phyloP scores from a whole-genome alignment of 1,284 basidiomycete species.

The Cryptococcus neoformans region DNA sequence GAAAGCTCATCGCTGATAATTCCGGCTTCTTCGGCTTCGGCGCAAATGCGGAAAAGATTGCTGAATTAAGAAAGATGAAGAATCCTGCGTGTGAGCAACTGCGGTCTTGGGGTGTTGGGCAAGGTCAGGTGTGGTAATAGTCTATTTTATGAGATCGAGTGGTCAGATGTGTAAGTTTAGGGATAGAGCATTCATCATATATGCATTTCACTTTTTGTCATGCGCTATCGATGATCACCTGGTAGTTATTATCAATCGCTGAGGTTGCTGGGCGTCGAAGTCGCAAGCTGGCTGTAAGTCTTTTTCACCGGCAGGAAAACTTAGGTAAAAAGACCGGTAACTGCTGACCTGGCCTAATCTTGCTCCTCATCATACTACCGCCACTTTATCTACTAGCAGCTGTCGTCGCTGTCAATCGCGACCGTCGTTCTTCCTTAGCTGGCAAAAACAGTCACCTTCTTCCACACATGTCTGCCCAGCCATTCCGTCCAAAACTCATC shows the following conservation, averaged over 20 bases:
- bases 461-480: too few relatives aligned
- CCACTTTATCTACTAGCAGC: too few relatives aligned
- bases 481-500: too few relatives aligned
- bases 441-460: too few relatives aligned
- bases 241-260: background rate
- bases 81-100: slow-evolving; percentile 62
- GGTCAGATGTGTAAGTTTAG: background rate
- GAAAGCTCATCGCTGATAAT: slow-evolving; percentile 62
- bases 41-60: slow-evolving; percentile 75
- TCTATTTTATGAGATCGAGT: background rate
- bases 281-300: too few relatives aligned
- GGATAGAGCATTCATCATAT: background rate
- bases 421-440: too few relatives aligned
- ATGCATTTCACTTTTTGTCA: background rate
- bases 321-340: too few relatives aligned
- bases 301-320: too few relatives aligned
- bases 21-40: slow-evolving; percentile 84
- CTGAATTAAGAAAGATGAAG: slow-evolving; percentile 30
- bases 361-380: too few relatives aligned
- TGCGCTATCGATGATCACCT: background rate
- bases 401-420: too few relatives aligned
- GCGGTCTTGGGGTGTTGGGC: slow-evolving; percentile 25
- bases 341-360: too few relatives aligned
- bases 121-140: background rate
- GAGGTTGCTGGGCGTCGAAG: too few relatives aligned